These are phyloP conservation scores for Picocystis salinarum DNA, from an alignment of 139 green algal genomes.

Conservation along the genomic window DNA sequence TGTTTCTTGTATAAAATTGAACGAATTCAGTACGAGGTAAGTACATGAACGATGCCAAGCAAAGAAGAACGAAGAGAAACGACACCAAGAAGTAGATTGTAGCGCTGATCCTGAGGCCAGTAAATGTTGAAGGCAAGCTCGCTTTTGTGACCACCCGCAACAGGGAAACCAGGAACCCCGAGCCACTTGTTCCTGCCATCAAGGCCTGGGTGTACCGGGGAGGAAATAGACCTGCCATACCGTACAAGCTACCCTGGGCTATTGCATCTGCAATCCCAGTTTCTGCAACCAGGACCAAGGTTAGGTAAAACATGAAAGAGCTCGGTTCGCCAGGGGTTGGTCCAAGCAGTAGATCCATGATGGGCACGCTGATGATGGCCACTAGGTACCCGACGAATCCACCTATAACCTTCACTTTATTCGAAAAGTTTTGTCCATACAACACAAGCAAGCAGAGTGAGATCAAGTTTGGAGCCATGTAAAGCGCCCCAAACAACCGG, in stretches of 20 bases:
- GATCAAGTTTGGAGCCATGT: conserved; percentile 35
- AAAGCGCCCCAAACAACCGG: conserved; percentile 42
- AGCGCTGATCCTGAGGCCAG: conserved; percentile 21
- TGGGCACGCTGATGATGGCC: conserved; percentile 23
- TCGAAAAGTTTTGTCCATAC: conserved; percentile 7
- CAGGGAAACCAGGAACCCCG: conserved; percentile 40
- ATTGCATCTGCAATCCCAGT: conserved; percentile 39
- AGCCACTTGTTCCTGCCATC: conserved; percentile 38
- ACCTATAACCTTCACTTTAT: neutral
- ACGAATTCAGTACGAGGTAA: too few relatives aligned
- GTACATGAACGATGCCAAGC: conserved; percentile 10
- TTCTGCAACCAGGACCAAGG: conserved; percentile 28
- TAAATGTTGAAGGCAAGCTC: conserved; percentile 16
- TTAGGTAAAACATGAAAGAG: conserved; percentile 2
- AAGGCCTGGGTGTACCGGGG: conserved; percentile 44
- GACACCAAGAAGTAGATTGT: conserved; percentile 37
- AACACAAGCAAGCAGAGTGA: conserved; percentile 18
- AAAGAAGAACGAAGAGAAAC: conserved; percentile 16
- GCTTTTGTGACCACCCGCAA: conserved; percentile 48
- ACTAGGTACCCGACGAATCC: conserved; percentile 30
- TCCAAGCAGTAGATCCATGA: conserved; percentile 11
- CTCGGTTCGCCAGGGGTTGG: neutral
- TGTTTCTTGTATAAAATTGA: too few relatives aligned
- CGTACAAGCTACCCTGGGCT: conserved; percentile 50
- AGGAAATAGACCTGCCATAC: conserved; percentile 26